phyloP scores from a whole-genome alignment of 441 rosid species.

The Biscutella auriculata region DNA sequence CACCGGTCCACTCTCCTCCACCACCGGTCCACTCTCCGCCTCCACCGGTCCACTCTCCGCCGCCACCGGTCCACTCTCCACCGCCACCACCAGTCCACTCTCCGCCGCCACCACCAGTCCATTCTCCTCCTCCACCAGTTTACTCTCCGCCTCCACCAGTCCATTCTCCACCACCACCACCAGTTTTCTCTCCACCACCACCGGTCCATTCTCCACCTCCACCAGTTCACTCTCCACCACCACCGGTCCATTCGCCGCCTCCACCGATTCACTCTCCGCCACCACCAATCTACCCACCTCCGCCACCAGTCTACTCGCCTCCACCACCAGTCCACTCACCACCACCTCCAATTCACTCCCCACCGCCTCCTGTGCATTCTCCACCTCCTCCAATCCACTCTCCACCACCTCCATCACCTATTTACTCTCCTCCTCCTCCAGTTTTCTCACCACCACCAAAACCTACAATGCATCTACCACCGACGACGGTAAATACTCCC shows the following conservation, averaged over 20 bases:
- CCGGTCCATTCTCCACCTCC: background rate
- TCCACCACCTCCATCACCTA: conserved; percentile 18
- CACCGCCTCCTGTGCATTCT: conserved; percentile 1
- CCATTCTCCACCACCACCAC: background rate
- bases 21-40: background rate
- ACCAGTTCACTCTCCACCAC: conserved; percentile 10
- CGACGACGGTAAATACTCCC: conserved; percentile 9
- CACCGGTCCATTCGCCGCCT: conserved; percentile 3
- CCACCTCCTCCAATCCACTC: conserved; percentile 1
- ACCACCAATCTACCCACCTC: background rate
- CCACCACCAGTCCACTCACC: conserved; percentile 12
- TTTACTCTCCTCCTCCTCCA: conserved; percentile 24
- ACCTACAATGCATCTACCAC: conserved; percentile 5
- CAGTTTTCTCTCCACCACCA: conserved; percentile 3
- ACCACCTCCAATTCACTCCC: background rate
- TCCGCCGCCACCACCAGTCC: background rate
- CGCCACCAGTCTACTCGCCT: background rate
- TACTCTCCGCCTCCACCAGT: conserved; percentile 4
- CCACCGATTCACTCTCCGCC: conserved; percentile 6
- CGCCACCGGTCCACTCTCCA: background rate
- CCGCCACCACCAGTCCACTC: background rate
- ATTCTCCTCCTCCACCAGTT: conserved; percentile 4
- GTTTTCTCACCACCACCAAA: conserved; percentile 19
- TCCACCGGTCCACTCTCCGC: background rate
- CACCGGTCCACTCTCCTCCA: conserved; percentile 7